Conservation (phyloP, 176 grass and related monocot genomes). For the Carex scoparia region DNA sequence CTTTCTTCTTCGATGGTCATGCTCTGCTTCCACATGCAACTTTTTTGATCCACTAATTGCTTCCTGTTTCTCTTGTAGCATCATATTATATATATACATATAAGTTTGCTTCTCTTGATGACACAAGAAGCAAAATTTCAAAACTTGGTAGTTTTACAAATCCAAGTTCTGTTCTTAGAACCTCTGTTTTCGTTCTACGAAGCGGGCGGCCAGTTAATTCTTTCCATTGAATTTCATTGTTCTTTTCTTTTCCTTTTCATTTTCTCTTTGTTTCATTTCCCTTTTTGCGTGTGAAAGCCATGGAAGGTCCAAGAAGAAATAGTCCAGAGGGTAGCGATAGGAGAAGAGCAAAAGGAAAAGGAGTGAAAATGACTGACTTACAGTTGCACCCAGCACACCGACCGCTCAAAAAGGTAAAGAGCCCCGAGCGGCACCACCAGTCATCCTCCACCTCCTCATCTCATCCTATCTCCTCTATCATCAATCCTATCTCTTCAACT, state of each 20-base stretch:
- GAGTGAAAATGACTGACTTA: background rate
- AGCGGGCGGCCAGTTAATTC: conserved; percentile 40
- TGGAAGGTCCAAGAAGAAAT: conserved; percentile 14
- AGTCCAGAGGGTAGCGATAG: conserved; percentile 29
- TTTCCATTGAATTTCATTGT: conserved; percentile 9
- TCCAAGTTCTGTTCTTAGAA: background rate
- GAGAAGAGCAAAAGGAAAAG: conserved; percentile 52
- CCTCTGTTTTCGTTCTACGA: background rate
- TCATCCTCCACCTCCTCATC: conserved; percentile 34
- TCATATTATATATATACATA: background rate
- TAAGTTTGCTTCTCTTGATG: background rate
- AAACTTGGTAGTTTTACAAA: conserved; percentile 22
- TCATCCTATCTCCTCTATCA: conserved; percentile 44
- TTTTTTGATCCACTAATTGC: background rate
- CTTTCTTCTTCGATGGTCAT: conserved; percentile 1
- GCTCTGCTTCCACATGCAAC: conserved; percentile 11
- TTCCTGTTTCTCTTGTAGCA: background rate
- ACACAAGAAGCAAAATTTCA: conserved; percentile 8
- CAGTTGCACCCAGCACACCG: conserved; percentile 35
- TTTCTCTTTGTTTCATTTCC: conserved; percentile 22
- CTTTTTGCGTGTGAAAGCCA: conserved; percentile 10
- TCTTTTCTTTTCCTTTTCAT: background rate
- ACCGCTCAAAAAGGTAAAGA: conserved; percentile 59
- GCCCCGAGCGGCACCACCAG: conserved; percentile 40
- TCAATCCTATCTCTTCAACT: conserved; percentile 40